phyloP scores from a whole-genome alignment of 1,139 yeast genomes.

The Candida albicans region DNA sequence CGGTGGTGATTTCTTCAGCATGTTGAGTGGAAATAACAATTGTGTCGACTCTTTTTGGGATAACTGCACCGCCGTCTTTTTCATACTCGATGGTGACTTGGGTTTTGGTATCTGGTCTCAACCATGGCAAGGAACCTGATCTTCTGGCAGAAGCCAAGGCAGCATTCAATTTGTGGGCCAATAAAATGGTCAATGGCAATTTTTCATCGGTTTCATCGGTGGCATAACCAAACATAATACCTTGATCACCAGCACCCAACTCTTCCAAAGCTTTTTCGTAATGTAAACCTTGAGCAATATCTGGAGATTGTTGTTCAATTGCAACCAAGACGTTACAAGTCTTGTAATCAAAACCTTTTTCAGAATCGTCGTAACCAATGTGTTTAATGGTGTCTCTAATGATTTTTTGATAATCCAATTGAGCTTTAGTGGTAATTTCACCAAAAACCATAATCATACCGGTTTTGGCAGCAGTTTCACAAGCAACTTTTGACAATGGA shows the following conservation, averaged over 20 bases:
- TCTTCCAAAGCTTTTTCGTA: slow-evolving; percentile 96
- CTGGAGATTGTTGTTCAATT: slow-evolving; percentile 98
- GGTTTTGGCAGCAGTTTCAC: slow-evolving; percentile 98
- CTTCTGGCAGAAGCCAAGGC: slow-evolving; percentile 98
- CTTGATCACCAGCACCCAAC: slow-evolving; percentile 99
- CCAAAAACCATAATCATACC: slow-evolving; percentile 99
- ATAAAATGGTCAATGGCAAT: slow-evolving; percentile 89
- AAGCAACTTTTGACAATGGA: slow-evolving; percentile 97
- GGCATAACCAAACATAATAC: slow-evolving; percentile 99
- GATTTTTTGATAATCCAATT: slow-evolving; percentile 92
- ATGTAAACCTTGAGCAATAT: slow-evolving; percentile 98
- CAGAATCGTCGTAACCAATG: slow-evolving; percentile 96
- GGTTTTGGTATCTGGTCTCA: slow-evolving; percentile 99
- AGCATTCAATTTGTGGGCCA: slow-evolving; percentile 94
- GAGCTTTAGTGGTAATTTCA: slow-evolving; percentile 97
- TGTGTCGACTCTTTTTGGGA: slow-evolving; percentile 96
- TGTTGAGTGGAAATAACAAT: slow-evolving; percentile 97
- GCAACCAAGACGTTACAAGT: slow-evolving; percentile 99
- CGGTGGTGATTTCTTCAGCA: slow-evolving; percentile 93
- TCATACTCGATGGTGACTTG: slow-evolving; percentile 97
- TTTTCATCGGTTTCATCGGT: slow-evolving; percentile 98
- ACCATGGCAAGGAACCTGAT: slow-evolving; percentile 90
- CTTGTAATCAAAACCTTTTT: slow-evolving; percentile 98
- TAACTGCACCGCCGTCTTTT: slow-evolving; percentile 91
- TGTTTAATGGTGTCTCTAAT: slow-evolving; percentile 98